phyloP scores from a whole-genome alignment of 2,329 filamentous ascomycete genomes.

The Colletotrichum sp. region DNA sequence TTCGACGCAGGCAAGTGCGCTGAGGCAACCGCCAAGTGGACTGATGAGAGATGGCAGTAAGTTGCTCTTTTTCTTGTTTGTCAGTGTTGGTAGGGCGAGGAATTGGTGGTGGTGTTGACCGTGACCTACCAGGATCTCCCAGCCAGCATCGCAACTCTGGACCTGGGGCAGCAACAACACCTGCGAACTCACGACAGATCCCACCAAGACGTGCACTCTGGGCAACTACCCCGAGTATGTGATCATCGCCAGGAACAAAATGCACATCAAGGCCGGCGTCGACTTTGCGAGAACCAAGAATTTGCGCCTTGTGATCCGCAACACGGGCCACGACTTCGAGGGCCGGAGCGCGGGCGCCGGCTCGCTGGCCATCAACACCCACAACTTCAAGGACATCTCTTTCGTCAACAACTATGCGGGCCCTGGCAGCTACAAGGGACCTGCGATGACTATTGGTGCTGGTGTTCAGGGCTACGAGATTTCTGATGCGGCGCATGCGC shows the following conservation, averaged over 20 bases:
- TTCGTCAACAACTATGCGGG: conserved; percentile 40
- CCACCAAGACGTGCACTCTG: conserved; percentile 36
- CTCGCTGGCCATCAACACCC: conserved; percentile 60
- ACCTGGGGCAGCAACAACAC: conserved; percentile 49
- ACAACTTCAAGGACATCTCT: conserved; percentile 52
- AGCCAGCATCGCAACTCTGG: conserved; percentile 36
- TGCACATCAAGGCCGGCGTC: conserved; percentile 33
- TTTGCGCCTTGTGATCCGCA: conserved; percentile 58
- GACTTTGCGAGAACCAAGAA: conserved; percentile 39
- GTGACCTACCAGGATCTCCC: conserved; percentile 25
- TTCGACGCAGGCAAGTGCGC: conserved; percentile 39
- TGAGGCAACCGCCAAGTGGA: conserved; percentile 32
- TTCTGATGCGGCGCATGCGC: conserved; percentile 41
- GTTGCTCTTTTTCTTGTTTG: conserved; percentile 12
- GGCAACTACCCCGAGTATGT: conserved; percentile 42
- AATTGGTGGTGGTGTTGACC: background rate
- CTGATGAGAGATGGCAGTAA: conserved; percentile 40
- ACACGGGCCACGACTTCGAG: conserved; percentile 61
- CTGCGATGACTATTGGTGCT: conserved; percentile 57
- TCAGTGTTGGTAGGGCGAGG: background rate
- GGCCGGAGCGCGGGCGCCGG: conserved; percentile 68
- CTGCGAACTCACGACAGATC: conserved; percentile 37
- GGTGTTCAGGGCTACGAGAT: conserved; percentile 54
- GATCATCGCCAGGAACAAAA: conserved; percentile 24
- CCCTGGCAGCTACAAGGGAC: conserved; percentile 48